These are phyloP conservation scores for Agrocybe praecox DNA, from an alignment of 768 basidiomycete genomes.

Conservation along the genomic window DNA sequence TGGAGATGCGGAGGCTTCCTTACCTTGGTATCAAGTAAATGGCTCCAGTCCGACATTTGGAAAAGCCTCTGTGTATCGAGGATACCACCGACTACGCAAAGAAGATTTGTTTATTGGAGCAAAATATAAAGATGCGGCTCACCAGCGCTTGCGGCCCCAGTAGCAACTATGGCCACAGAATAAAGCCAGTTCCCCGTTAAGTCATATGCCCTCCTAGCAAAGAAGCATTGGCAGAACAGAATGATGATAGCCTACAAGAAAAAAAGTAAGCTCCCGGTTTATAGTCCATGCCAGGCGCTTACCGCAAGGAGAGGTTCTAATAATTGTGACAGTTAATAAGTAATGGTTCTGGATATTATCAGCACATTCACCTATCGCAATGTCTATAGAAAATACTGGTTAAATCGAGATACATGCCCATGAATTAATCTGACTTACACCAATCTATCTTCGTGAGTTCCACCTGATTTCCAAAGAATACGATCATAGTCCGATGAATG, in stretches of 20 bases:
- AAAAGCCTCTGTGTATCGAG: not conserved
- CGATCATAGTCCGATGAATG: conserved; percentile 8
- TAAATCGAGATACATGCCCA: not conserved
- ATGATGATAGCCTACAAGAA: conserved; percentile 42
- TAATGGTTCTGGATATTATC: not conserved
- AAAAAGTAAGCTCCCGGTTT: not conserved
- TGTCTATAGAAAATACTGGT: not conserved
- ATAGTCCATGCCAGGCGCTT: conserved; percentile 2
- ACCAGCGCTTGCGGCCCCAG: conserved; percentile 20
- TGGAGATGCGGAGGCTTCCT: not conserved
- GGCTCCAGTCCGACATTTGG: not conserved
- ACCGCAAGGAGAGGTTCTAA: conserved; percentile 48
- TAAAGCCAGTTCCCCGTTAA: conserved; percentile 24
- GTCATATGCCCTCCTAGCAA: conserved; percentile 34
- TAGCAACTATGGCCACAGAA: conserved; percentile 14
- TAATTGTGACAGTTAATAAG: not conserved
- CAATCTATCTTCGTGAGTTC: not conserved
- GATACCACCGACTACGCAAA: conserved; percentile 1
- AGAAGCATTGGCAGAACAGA: conserved; percentile 45
- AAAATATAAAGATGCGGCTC: not conserved
- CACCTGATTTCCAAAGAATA: conserved; percentile 4
- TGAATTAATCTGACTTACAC: not conserved
- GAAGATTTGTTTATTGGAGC: not conserved
- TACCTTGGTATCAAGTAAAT: not conserved
- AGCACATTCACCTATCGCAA: conserved; percentile 12